Evolutionary conservation across 352 stramenopile genomes (phyloP).

Genomic region (Phytopythium chamaehyphon): DNA sequence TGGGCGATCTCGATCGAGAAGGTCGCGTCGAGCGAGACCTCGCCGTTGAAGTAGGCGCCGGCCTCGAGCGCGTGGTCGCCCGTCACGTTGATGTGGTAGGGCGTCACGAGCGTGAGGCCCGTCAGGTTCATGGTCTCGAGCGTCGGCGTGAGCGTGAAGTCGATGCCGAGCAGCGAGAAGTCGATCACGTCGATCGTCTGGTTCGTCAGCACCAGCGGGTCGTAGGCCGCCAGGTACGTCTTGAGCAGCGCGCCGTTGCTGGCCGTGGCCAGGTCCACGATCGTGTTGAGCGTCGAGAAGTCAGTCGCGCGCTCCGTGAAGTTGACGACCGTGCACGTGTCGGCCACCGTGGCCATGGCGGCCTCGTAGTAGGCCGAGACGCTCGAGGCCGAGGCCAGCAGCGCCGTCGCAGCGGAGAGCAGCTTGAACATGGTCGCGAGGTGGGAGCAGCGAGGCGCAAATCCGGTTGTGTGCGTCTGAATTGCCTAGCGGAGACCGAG

Average conservation of each 20-base stretch:
- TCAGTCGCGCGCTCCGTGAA: constrained; percentile 18
- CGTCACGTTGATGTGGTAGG: constrained; percentile 37
- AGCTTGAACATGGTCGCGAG: constrained; percentile 4
- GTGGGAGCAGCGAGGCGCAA: background rate
- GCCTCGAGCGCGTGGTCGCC: constrained; percentile 16
- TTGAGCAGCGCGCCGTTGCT: constrained; percentile 22
- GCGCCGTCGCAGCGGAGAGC: constrained; percentile 3
- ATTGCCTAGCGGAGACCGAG: too few relatives aligned
- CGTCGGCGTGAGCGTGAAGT: constrained; percentile 46
- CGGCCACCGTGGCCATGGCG: constrained; percentile 16
- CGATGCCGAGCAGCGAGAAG: constrained; percentile 44
- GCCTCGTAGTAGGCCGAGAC: constrained; percentile 13
- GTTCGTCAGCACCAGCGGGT: constrained; percentile 33
- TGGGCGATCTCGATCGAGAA: constrained; percentile 22
- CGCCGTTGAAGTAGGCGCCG: constrained; percentile 25
- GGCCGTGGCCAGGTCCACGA: constrained; percentile 23
- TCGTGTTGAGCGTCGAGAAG: constrained; percentile 25
- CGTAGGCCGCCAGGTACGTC: constrained; percentile 20
- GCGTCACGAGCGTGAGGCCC: constrained; percentile 36
- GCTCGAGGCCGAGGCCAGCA: constrained; percentile 9
- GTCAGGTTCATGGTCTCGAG: constrained; percentile 43
- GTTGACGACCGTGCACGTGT: constrained; percentile 34
- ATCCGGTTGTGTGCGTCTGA: constrained; percentile 2
- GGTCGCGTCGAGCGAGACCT: constrained; percentile 14
- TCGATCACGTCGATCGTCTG: constrained; percentile 37